Evolutionary conservation across 331 rosid species (phyloP).

Genomic region (Cydonia oblonga): DNA sequence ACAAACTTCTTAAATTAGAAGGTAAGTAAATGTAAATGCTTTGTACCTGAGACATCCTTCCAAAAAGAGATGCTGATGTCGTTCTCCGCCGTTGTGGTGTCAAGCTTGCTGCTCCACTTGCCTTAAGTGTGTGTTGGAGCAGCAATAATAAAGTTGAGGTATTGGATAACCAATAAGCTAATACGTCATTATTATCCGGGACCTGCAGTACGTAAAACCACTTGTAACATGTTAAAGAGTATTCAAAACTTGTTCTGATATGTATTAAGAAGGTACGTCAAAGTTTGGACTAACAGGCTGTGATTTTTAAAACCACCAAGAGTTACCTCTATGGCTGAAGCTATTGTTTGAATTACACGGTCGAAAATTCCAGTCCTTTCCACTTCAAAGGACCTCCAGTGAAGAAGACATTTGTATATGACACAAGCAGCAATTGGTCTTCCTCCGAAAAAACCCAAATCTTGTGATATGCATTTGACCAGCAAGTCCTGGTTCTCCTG

Average conservation of each 20-base stretch:
- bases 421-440: constrained; percentile 89
- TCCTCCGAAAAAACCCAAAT: constrained; percentile 90
- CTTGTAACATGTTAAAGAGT: constrained; percentile 12
- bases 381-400: constrained; percentile 98
- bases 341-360: constrained; percentile 82
- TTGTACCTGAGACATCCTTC: constrained; percentile 95
- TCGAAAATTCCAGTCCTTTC: constrained; percentile 89
- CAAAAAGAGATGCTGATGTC: constrained; percentile 76
- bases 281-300: constrained; percentile 1
- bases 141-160: constrained; percentile 82
- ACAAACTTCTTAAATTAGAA: constrained; percentile 6
- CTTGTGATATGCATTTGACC: constrained; percentile 73
- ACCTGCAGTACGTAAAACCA: constrained; percentile 40
- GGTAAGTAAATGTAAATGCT: constrained; percentile 1
- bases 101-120: constrained; percentile 96
- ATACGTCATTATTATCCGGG: constrained; percentile 73
- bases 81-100: constrained; percentile 94
- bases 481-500: constrained; percentile 96
- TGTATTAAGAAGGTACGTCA: constrained; percentile 11
- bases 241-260: constrained; percentile 4
- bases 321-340: constrained; percentile 79
- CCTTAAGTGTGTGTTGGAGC: constrained; percentile 96
- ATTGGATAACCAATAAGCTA: constrained; percentile 94
- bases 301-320: constrained; percentile 13
- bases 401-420: constrained; percentile 92